Percentiles rank a stretch among this genome's conserved stretches.
phyloP scores from a whole-genome alignment of 1,284 basidiomycete species.

The Trametes hirsuta region DNA sequence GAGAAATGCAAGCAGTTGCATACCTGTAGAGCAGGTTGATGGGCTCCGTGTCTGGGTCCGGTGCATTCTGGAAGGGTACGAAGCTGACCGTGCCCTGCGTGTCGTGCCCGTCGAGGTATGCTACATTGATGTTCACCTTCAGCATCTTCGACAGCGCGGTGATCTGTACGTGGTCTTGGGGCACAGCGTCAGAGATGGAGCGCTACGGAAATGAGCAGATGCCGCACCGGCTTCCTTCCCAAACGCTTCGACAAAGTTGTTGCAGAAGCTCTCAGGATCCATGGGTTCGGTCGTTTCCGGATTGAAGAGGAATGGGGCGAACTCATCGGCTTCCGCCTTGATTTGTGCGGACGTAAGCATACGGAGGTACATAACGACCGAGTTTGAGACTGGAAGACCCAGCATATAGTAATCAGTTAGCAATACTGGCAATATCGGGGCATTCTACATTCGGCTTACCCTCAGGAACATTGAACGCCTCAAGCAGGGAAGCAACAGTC shows the following conservation, averaged over 20 bases:
- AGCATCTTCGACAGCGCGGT: constrained; percentile 76
- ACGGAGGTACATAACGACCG: constrained; percentile 76
- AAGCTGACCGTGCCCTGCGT: constrained; percentile 60
- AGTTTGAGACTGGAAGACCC: constrained; percentile 58
- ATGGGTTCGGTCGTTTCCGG: constrained; percentile 68
- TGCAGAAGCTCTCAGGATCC: constrained; percentile 70
- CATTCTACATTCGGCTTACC: constrained; percentile 39
- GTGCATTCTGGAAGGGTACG: constrained; percentile 65
- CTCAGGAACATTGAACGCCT: constrained; percentile 58
- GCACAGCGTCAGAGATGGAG: background rate
- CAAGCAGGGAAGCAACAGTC: constrained; percentile 45
- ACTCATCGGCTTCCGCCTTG: constrained; percentile 63
- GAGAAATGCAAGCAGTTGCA: background rate
- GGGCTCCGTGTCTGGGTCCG: constrained; percentile 45
- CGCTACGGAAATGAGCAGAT: background rate
- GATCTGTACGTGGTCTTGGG: constrained; percentile 81
- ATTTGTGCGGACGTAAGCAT: constrained; percentile 85
- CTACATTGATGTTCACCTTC: constrained; percentile 70
- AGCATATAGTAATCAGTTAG: background rate
- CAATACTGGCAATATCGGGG: background rate
- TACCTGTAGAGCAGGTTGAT: constrained; percentile 78
- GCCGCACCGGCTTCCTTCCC: constrained; percentile 79
- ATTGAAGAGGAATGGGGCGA: constrained; percentile 76
- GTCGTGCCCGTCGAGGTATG: constrained; percentile 72
- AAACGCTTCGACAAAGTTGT: constrained; percentile 76